A percentile compares a stretch with the other conserved stretches of the same genome.
phyloP scores from a whole-genome alignment of 768 basidiomycete genomes.

The Russula griseocarnosa region DNA sequence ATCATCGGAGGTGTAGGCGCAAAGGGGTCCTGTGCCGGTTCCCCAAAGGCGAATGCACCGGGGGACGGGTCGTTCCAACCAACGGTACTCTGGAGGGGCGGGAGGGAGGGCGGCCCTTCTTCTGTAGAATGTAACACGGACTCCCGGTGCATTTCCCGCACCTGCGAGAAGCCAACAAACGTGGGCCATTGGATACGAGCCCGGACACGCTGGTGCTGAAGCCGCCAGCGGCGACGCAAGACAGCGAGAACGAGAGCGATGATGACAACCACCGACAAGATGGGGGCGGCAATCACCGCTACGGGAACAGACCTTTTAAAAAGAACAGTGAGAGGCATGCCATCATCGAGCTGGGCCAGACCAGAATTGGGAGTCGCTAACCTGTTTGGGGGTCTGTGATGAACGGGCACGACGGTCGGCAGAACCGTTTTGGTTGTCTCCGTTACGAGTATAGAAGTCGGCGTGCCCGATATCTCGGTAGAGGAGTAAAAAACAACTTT shows the following conservation, averaged over 20 bases:
- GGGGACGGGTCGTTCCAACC: neutral
- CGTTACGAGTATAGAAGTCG: neutral
- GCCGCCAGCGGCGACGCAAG: constrained; percentile 1
- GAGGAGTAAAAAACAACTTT: neutral
- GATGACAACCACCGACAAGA: neutral
- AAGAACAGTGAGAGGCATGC: neutral
- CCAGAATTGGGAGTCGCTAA: neutral
- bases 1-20: neutral
- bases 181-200: neutral
- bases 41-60: neutral
- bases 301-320: constrained; percentile 8
- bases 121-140: neutral
- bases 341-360: neutral
- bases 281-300: constrained; percentile 12
- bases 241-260: neutral
- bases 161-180: neutral
- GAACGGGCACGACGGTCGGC: constrained; percentile 1
- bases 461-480: neutral
- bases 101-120: neutral
- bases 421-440: neutral
- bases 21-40: constrained; percentile 3
- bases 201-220: neutral
- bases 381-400: neutral
- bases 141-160: neutral
- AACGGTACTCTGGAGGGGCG: neutral